These are phyloP conservation scores for Lenzites betulinus DNA, from an alignment of 768 basidiomycete species.

Conservation along the genomic window DNA sequence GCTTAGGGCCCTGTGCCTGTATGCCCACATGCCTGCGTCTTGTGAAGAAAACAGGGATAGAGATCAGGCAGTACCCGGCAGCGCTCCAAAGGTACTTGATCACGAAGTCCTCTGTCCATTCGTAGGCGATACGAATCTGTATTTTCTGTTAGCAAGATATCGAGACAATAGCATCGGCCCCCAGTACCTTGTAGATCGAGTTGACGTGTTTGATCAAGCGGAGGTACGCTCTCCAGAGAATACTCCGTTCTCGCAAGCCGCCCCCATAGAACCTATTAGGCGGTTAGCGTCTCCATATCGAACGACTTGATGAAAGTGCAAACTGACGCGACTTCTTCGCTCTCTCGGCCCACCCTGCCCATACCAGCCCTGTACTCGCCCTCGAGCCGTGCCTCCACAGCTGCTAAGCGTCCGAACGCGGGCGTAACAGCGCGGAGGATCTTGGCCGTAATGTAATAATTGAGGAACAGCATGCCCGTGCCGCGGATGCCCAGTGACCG, in stretches of 20 bases:
- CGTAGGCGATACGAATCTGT: constrained; percentile 87
- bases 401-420: constrained; percentile 88
- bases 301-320: background rate
- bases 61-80: constrained; percentile 87
- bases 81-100: constrained; percentile 98
- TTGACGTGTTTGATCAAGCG: constrained; percentile 87
- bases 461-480: constrained; percentile 73
- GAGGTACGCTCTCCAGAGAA: constrained; percentile 76
- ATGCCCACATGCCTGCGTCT: constrained; percentile 40
- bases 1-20: constrained; percentile 15
- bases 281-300: background rate
- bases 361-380: constrained; percentile 92
- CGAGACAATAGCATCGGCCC: too few relatives aligned
- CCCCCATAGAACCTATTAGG: constrained; percentile 84
- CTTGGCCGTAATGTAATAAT: constrained; percentile 84
- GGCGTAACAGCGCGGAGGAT: constrained; percentile 87
- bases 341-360: constrained; percentile 81
- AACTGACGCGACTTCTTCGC: constrained; percentile 89
- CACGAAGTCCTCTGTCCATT: constrained; percentile 96
- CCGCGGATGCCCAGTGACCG: constrained; percentile 86
- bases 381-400: constrained; percentile 82
- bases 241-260: constrained; percentile 77
- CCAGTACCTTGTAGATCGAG: constrained; percentile 80
- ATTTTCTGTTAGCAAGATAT: background rate
- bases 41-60: constrained; percentile 83